phyloP scores from a whole-genome alignment of 495 filamentous ascomycete species.

The Jackrogersella multiformis region DNA sequence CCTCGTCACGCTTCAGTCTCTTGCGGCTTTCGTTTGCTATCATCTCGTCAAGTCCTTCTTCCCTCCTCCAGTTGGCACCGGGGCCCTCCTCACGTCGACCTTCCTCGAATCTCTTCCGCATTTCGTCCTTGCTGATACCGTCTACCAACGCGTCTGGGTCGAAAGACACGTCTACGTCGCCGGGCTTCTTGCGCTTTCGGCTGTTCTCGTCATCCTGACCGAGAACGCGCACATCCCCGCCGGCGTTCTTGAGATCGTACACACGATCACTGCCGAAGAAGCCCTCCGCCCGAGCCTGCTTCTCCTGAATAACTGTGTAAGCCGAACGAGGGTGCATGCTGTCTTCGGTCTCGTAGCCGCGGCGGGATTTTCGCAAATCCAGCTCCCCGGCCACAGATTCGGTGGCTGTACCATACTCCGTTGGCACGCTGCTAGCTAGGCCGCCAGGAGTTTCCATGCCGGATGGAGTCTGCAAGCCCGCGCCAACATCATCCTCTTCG shows the following conservation, averaged over 20 bases:
- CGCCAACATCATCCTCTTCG: slow-evolving; percentile 74
- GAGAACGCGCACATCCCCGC: slow-evolving; percentile 65
- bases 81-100: slow-evolving; percentile 73
- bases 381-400: slow-evolving; percentile 82
- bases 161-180: slow-evolving; percentile 91
- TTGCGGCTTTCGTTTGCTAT: slow-evolving; percentile 94
- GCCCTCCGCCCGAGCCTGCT: slow-evolving; percentile 80
- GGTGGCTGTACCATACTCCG: slow-evolving; percentile 76
- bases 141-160: slow-evolving; percentile 83
- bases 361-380: slow-evolving; percentile 85
- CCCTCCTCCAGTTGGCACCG: slow-evolving; percentile 77
- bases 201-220: slow-evolving; percentile 80
- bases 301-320: slow-evolving; percentile 91
- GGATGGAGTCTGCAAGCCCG: slow-evolving; percentile 75
- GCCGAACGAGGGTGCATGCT: slow-evolving; percentile 74
- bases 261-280: slow-evolving; percentile 95
- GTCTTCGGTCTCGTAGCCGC: slow-evolving; percentile 91
- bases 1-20: slow-evolving; percentile 84
- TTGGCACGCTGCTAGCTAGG: slow-evolving; percentile 78
- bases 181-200: slow-evolving; percentile 91
- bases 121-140: slow-evolving; percentile 71
- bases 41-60: slow-evolving; percentile 96
- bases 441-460: slow-evolving; percentile 85
- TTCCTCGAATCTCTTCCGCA: slow-evolving; percentile 73
- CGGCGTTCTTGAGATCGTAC: slow-evolving; percentile 74